Evolutionary conservation across 176 grass and related monocot species (phyloP), one percentile per base, ranked within the genome.

Genomic region (Musa acuminata): DNA sequence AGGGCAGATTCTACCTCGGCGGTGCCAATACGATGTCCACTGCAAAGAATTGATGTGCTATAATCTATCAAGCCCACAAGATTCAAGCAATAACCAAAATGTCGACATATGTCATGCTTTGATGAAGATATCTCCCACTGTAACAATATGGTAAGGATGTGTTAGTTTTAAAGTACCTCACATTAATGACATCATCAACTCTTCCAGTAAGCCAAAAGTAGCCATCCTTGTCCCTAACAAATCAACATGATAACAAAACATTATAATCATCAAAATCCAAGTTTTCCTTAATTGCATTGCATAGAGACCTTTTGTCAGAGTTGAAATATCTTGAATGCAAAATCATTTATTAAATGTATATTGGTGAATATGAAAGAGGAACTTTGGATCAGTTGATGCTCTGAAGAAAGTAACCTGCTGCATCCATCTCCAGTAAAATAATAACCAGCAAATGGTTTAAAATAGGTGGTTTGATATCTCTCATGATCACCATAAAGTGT

Each of bases 391-490:
- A 25, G 22, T 7, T 14, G 60, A 43, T 43, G 35, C 4, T 59
- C 10, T 13, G 6, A 64, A 73, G 49, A 73, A 17, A 64, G 1
- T 55, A 84, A 98, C 94, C 94, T 94, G 53, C 88, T 87, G 84
- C 95, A 94, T 69, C 95, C 95, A 87, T 99, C 95, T 21, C 95
- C 95, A 3, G 95, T 91, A 79, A 99, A 99, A 82, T 99, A 94
- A 79, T 99, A 99, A 69, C 95, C 95, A 63, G 88, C 16, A 73
- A 99, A 98, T 72, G 95, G 95, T 86, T 94, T 99, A 62, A 91
- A 99, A 82, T 99, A 99, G 67, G 95, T 89, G 3, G 95, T 99
- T 68, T 99, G 88, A 68, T 99, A 99, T 99, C 95, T 99, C 21
- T 99, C 95, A 76, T 89, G 80, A 79, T 99, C 95, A 88, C 86